Base-by-base conservation (phyloP, 768 basidiomycete genomes). In the Boletus patriciae region DNA sequence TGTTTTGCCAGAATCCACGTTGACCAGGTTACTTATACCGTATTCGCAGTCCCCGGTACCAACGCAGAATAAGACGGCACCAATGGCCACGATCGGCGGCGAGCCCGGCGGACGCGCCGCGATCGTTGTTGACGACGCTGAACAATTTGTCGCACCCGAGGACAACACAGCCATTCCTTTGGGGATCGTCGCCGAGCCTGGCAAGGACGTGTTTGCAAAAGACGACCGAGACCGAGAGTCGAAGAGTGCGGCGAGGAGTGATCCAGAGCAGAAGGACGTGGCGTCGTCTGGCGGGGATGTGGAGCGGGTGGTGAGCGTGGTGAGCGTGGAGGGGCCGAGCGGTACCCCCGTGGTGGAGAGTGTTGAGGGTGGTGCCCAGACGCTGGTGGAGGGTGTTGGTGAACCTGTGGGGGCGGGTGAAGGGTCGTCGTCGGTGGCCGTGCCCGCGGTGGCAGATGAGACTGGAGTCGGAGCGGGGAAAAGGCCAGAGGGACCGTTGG, bases 171-270 rank as follows among this genome's bases (percentile, higher is more conserved):
- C 74, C 0, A 59, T 78, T 3, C 74, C 78, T 13, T 72, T 77
- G 21, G 82, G 80, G 12, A 80, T 82, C 53, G 74, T 82, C 48
- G 78, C 87, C 0, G 90, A 90, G 62, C 91, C 92, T 1, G 91
- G 92, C 0, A 78, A 73, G 16, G 85, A 93, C 66, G 78, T 92
- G 55, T 93, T 93, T 64, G 87, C 78, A 0, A 79, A 77, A 31
- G 76, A 73, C 1, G 73, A 70, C 18, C 76, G 76, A 46, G 79
- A 83, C 18, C 76, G 76, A 46, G 79, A 83, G 46, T 66, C 76
- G 41, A 82, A 80, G 72, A 87, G 85, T 0, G 45, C 59, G 15
- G 58, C 55, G 21, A 31, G 23, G 19, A 56, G 50, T 16, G 61
- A 59, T 31, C 46, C 61, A 9, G 64, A 58, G 4, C 21, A 25